phyloP scores from a whole-genome alignment of 1,139 yeast genomes.

The Candida sp. region DNA sequence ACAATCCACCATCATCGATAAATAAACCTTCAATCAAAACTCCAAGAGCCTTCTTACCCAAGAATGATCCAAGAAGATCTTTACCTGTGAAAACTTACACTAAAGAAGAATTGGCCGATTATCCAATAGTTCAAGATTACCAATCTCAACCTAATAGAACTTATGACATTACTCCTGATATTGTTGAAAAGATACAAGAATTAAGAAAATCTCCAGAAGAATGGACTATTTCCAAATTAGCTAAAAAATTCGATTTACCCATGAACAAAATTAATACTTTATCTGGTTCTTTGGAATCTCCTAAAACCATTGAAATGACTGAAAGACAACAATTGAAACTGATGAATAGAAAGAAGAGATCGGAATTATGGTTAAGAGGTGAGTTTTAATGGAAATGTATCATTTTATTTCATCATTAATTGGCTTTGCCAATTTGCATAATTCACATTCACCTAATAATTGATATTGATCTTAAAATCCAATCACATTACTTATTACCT shows the following conservation, averaged over 20 bases:
- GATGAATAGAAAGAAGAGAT: conserved; percentile 54
- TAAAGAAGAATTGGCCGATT: conserved; percentile 43
- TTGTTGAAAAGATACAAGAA: conserved; percentile 57
- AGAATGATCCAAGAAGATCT: conserved; percentile 53
- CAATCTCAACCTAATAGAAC: conserved; percentile 35
- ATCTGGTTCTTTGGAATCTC: conserved; percentile 10
- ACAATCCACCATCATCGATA: conserved; percentile 35
- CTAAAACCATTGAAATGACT: conserved; percentile 8
- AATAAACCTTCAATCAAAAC: conserved; percentile 38
- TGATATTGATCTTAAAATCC: no score
- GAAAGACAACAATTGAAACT: conserved; percentile 30
- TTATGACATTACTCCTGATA: conserved; percentile 59
- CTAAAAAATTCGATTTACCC: conserved; percentile 50
- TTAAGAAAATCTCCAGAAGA: conserved; percentile 57
- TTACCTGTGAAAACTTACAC: conserved; percentile 24
- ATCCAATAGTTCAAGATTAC: conserved; percentile 48
- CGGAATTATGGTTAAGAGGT: conserved; percentile 61
- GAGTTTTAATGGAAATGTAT: conserved; percentile 23
- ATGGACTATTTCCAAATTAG: conserved; percentile 69
- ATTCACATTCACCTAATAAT: no score
- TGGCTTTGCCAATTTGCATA: no score
- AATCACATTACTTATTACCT: no score
- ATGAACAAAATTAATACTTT: not conserved
- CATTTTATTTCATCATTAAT: no score
- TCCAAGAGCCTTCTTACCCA: conserved; percentile 72